These are phyloP conservation scores for Fraxinus platypoda DNA, from an alignment of 305 asterid species.

Conservation along the genomic window DNA sequence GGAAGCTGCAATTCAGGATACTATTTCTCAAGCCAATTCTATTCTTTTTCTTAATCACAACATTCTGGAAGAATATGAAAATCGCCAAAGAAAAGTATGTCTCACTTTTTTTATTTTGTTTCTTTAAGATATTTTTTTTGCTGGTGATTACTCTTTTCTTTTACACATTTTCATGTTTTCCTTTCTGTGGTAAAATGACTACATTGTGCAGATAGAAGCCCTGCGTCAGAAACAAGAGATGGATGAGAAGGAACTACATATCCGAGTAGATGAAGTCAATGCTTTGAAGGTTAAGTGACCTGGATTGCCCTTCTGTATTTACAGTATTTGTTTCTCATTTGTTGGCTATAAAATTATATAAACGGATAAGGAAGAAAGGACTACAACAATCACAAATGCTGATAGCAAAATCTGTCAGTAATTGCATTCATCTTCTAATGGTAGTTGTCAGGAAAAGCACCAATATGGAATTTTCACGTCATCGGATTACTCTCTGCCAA, in stretches of 20 bases:
- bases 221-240: slow-evolving; percentile 58
- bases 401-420: not conserved
- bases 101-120: not conserved
- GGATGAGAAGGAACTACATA: slow-evolving; percentile 57
- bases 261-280: slow-evolving; percentile 54
- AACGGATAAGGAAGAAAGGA: not conserved
- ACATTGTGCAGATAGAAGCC: slow-evolving; percentile 63
- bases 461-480: not conserved
- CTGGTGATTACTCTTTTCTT: slow-evolving; percentile 16
- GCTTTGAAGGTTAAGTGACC: slow-evolving; percentile 60
- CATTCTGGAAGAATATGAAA: slow-evolving; percentile 90
- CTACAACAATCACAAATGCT: not conserved
- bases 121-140: not conserved
- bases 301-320: slow-evolving; percentile 7
- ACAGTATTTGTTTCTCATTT: not conserved
- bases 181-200: slow-evolving; percentile 21
- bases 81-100: slow-evolving; percentile 71
- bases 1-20: slow-evolving; percentile 86
- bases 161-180: slow-evolving; percentile 1
- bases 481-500: not conserved
- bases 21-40: slow-evolving; percentile 79
- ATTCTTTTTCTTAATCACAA: slow-evolving; percentile 86
- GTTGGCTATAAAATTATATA: not conserved
- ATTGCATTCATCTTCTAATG: not conserved
- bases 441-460: not conserved